Base-by-base conservation (phyloP, 768 basidiomycete species). In the Suillus weaverae region DNA sequence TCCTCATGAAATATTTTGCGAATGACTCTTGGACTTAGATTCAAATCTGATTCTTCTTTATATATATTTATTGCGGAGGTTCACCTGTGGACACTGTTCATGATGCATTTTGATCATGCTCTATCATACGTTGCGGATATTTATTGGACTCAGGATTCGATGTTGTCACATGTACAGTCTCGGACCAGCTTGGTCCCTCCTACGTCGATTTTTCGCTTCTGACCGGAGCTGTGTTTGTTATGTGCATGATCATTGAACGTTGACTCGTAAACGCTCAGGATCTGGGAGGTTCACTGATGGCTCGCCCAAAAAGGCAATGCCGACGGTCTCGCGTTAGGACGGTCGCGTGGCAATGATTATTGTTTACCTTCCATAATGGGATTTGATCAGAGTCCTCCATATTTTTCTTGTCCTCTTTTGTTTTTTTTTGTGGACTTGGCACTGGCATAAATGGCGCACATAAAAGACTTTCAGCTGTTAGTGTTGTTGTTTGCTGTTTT, bases 1-100 rank as follows among this genome's bases (percentile, higher is more conserved):
- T 91, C 63, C 79, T 85, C n/a, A 62, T 64, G 62, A 69, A 77
- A 64, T 68, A 71, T 56, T 77, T 72, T 38, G 8, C 16, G 2
- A 22, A 20, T 11, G 18, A 30, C 10, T 59, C 38, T 11, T 18
- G 38, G 39, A 30, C 39, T 7, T n/a, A n/a, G n/a, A n/a, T n/a
- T n/a, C n/a, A n/a, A n/a, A n/a, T n/a, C n/a, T 18, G 53, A 54
- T 59, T 26, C 16, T 16, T 22, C 20, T 51, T 54, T n/a, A n/a
- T n/a, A n/a, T 13, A 32, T 54, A 20, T 55, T n/a, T 35, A 54
- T 54, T 20, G 54, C 33, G 33, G 11, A 35, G 13, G 32, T 32
- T 18, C 8, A 53, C 30, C 2, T 55, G 35, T 56, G 55, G 33
- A 55, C 54, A n/a, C 13, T 51, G 26, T 50, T 50, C 13, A 7